Conservation (phyloP, 1,284 basidiomycete species). For the Ganoderma lingzhi region DNA sequence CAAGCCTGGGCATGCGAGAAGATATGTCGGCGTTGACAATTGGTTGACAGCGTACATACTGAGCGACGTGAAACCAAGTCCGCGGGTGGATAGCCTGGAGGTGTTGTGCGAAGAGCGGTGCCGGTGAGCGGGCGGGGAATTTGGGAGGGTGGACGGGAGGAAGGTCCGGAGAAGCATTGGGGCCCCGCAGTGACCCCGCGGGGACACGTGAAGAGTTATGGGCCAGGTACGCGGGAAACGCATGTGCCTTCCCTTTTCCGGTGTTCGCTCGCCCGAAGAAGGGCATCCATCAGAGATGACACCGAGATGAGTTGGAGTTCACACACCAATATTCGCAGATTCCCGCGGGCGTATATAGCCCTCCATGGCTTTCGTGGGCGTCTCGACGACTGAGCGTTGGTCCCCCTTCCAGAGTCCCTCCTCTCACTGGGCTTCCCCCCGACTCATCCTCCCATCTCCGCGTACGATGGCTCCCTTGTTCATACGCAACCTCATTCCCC, state of each 20-base stretch:
- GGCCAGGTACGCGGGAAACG: conserved; percentile 8
- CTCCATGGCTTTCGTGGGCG: not conserved
- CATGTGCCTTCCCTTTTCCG: not conserved
- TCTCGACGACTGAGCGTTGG: conserved; percentile 12
- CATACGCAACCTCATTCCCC: conserved; percentile 43
- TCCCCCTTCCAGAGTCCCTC: conserved; percentile 2
- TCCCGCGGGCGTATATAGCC: conserved; percentile 3
- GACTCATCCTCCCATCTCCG: conserved; percentile 12
- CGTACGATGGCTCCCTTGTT: conserved; percentile 42
- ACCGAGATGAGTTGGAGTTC: not conserved
- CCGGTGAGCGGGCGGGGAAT: not conserved
- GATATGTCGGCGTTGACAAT: not conserved
- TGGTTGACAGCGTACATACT: not conserved
- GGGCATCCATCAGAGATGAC: conserved; percentile 3
- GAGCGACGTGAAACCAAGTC: not conserved
- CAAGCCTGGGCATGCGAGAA: not conserved
- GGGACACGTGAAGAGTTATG: not conserved
- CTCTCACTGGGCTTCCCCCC: conserved; percentile 2
- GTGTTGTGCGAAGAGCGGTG: not conserved
- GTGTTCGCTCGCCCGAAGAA: not conserved
- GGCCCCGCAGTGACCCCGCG: conserved; percentile 3
- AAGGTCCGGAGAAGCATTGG: not conserved
- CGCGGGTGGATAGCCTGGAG: not conserved
- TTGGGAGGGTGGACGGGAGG: not conserved
- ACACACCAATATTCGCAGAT: conserved; percentile 1